A percentile compares a stretch with the other conserved stretches of the same genome.
Conservation (phyloP, 768 basidiomycete genomes). For the Russula ochroleuca region DNA sequence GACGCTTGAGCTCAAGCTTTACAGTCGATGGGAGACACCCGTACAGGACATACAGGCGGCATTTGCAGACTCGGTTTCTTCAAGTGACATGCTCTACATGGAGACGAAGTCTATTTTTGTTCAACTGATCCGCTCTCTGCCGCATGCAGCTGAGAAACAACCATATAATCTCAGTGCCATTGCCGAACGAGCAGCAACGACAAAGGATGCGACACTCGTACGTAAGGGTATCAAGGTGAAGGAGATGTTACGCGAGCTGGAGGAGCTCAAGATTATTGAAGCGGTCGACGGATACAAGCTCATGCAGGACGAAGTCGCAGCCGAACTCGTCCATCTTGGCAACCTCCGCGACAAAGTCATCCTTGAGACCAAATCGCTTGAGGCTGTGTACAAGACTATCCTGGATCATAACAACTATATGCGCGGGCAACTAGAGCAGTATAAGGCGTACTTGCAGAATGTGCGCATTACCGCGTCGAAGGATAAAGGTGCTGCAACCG, state of each 20-base stretch:
- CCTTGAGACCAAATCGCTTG: constrained; percentile 85
- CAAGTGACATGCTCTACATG: constrained; percentile 99
- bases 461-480: constrained; percentile 86
- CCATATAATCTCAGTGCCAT: constrained; percentile 87
- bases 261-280: constrained; percentile 85
- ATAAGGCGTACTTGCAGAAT: constrained; percentile 98
- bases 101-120: constrained; percentile 99
- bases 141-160: constrained; percentile 72
- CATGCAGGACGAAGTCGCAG: constrained; percentile 96
- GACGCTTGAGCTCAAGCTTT: constrained; percentile 84
- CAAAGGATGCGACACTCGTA: constrained; percentile 93
- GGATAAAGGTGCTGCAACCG: constrained; percentile 82
- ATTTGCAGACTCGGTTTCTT: constrained; percentile 94
- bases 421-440: constrained; percentile 94
- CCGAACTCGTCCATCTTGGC: constrained; percentile 93
- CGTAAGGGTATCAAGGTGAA: constrained; percentile 99
- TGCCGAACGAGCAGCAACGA: constrained; percentile 93
- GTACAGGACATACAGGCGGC: constrained; percentile 97
- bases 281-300: constrained; percentile 78
- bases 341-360: constrained; percentile 95
- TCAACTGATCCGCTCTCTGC: constrained; percentile 92
- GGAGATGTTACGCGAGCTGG: constrained; percentile 96
- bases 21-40: constrained; percentile 98
- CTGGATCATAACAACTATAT: constrained; percentile 99
- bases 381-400: constrained; percentile 98